phyloP scores from a whole-genome alignment of 2,329 filamentous ascomycete species.

The Hyphodiscus sp. region DNA sequence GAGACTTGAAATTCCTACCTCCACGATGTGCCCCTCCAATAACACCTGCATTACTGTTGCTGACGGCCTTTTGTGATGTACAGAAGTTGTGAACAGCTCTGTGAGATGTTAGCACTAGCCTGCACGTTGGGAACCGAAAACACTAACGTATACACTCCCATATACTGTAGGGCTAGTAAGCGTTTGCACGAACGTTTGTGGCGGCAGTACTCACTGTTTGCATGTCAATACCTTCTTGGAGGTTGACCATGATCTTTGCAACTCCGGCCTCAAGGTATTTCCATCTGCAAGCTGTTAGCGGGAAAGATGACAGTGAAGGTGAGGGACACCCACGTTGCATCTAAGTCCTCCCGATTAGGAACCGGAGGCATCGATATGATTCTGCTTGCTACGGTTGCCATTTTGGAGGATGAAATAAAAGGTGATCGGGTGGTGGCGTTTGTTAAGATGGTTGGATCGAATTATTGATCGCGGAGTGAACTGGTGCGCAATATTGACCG shows the following conservation, averaged over 20 bases:
- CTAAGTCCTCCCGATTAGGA: conserved; percentile 56
- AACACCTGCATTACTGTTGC: conserved; percentile 39
- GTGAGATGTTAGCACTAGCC: conserved; percentile 32
- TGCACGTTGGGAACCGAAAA: conserved; percentile 6
- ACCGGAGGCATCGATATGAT: conserved; percentile 44
- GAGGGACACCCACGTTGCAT: conserved; percentile 48
- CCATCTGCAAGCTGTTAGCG: conserved; percentile 55
- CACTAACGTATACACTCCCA: conserved; percentile 86
- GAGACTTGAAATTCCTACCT: conserved; percentile 41
- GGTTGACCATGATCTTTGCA: conserved; percentile 85
- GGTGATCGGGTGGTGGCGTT: neutral
- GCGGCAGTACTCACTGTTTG: conserved; percentile 55
- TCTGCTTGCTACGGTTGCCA: conserved; percentile 16
- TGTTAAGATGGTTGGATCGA: neutral
- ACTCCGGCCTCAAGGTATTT: conserved; percentile 82
- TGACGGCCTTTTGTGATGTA: conserved; percentile 89
- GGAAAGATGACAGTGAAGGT: neutral
- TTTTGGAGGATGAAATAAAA: conserved; percentile 1
- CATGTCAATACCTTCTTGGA: conserved; percentile 91
- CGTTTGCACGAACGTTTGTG: neutral
- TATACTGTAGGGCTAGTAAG: conserved; percentile 53
- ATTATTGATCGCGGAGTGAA: neutral
- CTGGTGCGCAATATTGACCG: too few relatives aligned
- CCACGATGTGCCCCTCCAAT: conserved; percentile 60
- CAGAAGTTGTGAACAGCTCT: conserved; percentile 98